phyloP scores from a whole-genome alignment of 2,329 filamentous ascomycete genomes.

The Hymenoscyphus fraxineus region DNA sequence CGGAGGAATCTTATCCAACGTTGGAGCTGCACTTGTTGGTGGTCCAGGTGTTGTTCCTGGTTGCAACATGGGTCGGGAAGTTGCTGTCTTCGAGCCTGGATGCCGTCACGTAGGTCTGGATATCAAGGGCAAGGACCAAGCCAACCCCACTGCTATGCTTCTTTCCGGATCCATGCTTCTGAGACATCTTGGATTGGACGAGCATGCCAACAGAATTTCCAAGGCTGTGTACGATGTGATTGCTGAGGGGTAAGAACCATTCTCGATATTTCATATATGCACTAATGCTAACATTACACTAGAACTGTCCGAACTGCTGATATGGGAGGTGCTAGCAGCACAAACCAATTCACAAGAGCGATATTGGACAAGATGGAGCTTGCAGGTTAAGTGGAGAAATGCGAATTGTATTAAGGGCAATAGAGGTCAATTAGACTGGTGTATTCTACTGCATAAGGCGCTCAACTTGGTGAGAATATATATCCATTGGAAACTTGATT shows the following conservation, averaged over 20 bases:
- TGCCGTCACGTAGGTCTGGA: constrained; percentile 99
- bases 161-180: constrained; percentile 96
- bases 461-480: background rate
- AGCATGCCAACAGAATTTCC: constrained; percentile 97
- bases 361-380: constrained; percentile 93
- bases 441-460: constrained; percentile 1
- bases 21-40: constrained; percentile 93
- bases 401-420: constrained; percentile 8
- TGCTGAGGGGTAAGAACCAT: constrained; percentile 70
- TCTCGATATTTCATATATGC: constrained; percentile 11
- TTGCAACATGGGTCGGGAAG: constrained; percentile 99
- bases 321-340: constrained; percentile 88
- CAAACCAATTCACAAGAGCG: constrained; percentile 91
- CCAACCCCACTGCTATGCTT: constrained; percentile 94
- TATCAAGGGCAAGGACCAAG: constrained; percentile 99
- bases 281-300: constrained; percentile 30
- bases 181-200: constrained; percentile 92
- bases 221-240: constrained; percentile 77
- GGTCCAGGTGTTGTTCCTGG: constrained; percentile 95
- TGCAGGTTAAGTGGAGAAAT: constrained; percentile 28
- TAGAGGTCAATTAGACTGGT: constrained; percentile 3
- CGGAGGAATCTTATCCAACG: constrained; percentile 98
- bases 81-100: constrained; percentile 97
- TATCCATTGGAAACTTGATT: constrained; percentile 1
- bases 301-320: constrained; percentile 87